Conservation (phyloP, 768 basidiomycete genomes). For the Russula abietina region DNA sequence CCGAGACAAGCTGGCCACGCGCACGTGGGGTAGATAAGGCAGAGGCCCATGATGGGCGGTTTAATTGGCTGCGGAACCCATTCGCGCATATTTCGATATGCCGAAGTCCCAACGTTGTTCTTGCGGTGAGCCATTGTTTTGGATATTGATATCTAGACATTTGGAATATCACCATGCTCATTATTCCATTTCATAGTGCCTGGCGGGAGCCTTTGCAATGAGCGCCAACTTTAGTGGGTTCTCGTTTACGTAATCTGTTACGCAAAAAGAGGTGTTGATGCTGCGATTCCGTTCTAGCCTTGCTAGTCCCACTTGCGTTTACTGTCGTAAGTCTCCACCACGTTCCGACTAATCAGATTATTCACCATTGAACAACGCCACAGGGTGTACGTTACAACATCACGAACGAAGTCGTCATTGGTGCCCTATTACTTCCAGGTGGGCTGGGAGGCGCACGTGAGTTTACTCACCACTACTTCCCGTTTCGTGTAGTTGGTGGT, state of each 20-base stretch:
- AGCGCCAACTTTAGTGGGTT: conserved; percentile 35
- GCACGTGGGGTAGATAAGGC: conserved; percentile 47
- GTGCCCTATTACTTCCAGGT: conserved; percentile 54
- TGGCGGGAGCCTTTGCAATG: conserved; percentile 34
- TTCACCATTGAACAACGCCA: neutral
- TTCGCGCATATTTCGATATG: conserved; percentile 46
- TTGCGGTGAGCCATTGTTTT: conserved; percentile 38
- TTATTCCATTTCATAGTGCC: conserved; percentile 32
- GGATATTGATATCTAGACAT: neutral
- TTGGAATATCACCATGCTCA: neutral
- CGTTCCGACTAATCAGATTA: neutral
- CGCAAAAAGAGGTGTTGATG: neutral
- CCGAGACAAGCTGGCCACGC: conserved; percentile 63
- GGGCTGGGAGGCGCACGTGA: conserved; percentile 55
- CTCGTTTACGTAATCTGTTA: neutral
- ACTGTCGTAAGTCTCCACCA: conserved; percentile 47
- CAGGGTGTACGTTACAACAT: conserved; percentile 56
- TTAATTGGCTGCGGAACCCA: conserved; percentile 51
- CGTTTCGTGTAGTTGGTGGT: neutral
- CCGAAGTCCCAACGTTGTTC: conserved; percentile 52
- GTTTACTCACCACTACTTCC: conserved; percentile 26
- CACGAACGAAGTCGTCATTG: conserved; percentile 49
- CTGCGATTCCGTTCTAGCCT: conserved; percentile 25
- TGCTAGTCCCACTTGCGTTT: conserved; percentile 58
- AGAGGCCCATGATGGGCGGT: conserved; percentile 15